Evolutionary conservation across 305 asterid genomes (phyloP).

Genomic region (Fraxinus dipetala): DNA sequence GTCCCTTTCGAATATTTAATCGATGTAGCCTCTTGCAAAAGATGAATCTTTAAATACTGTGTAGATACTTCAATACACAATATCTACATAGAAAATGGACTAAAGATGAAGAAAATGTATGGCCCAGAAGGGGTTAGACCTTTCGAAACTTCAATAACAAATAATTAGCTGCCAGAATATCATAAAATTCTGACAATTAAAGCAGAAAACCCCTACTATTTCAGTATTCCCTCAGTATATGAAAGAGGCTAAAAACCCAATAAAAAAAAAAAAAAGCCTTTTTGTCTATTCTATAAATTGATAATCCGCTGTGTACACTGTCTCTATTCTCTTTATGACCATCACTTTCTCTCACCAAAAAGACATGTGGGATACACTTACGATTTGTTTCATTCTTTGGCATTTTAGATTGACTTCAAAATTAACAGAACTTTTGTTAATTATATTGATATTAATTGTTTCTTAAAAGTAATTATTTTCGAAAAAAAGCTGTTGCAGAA

Average conservation of each 20-base stretch:
- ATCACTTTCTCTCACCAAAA: constrained; percentile 33
- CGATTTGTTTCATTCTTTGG: constrained; percentile 25
- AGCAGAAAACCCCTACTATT: constrained; percentile 21
- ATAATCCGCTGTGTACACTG: background rate
- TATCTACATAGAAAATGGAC: constrained; percentile 21
- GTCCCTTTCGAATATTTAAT: constrained; percentile 21
- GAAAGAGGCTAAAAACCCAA: constrained; percentile 14
- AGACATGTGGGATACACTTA: constrained; percentile 18
- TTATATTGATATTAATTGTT: constrained; percentile 15
- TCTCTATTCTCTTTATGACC: constrained; percentile 15
- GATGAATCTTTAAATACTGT: constrained; percentile 13
- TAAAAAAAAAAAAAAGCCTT: constrained; percentile 22
- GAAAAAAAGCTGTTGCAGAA: constrained; percentile 5
- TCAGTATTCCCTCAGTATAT: constrained; percentile 5
- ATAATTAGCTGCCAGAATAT: constrained; percentile 29
- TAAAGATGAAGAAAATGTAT: constrained; percentile 19
- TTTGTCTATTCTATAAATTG: constrained; percentile 30
- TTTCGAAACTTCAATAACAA: constrained; percentile 33
- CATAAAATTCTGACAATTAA: constrained; percentile 15
- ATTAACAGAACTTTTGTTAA: background rate
- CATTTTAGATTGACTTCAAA: background rate
- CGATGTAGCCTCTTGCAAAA: constrained; percentile 25
- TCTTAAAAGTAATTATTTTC: background rate
- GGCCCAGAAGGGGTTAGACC: constrained; percentile 27
- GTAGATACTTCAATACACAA: constrained; percentile 22